Evolutionary conservation across 108 stramenopile species (phyloP).

Genomic region (Nitzschia sp.): DNA sequence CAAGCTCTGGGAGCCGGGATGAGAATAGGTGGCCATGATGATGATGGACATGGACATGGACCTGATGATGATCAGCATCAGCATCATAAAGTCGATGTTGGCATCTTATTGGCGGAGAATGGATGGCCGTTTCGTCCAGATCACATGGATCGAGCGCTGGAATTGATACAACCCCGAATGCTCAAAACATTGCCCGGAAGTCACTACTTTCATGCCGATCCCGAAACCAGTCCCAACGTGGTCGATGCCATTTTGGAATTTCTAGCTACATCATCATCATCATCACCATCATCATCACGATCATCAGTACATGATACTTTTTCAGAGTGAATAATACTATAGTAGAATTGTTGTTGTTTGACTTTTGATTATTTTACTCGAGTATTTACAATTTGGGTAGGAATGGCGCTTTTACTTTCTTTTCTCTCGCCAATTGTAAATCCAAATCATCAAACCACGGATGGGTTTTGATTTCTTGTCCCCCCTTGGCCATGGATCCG

Average conservation of each 20-base stretch:
- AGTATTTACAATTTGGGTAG: conserved; percentile 39
- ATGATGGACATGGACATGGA: no score
- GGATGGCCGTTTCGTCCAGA: conserved; percentile 65
- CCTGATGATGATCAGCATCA: not conserved
- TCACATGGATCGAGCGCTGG: conserved; percentile 23
- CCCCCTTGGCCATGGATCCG: conserved; percentile 30
- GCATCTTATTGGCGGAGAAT: conserved; percentile 63
- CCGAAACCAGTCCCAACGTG: conserved; percentile 54
- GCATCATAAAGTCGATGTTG: conserved; percentile 34
- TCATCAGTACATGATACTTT: no score
- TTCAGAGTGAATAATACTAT: no score
- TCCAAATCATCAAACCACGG: conserved; percentile 41
- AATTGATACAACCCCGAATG: conserved; percentile 42
- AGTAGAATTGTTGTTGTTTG: no score
- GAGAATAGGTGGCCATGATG: no score
- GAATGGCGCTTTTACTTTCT: conserved; percentile 76
- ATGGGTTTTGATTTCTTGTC: conserved; percentile 25
- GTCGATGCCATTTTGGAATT: conserved; percentile 23
- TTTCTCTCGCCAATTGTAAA: conserved; percentile 47
- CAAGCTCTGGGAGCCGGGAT: conserved; percentile 42
- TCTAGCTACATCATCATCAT: not conserved
- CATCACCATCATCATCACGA: no score
- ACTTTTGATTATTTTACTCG: no score
- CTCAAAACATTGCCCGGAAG: conserved; percentile 52
- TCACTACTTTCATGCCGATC: conserved; percentile 88